Base-by-base conservation (phyloP, 2,329 filamentous ascomycete genomes). In the Bimuria novae-zelandiae region DNA sequence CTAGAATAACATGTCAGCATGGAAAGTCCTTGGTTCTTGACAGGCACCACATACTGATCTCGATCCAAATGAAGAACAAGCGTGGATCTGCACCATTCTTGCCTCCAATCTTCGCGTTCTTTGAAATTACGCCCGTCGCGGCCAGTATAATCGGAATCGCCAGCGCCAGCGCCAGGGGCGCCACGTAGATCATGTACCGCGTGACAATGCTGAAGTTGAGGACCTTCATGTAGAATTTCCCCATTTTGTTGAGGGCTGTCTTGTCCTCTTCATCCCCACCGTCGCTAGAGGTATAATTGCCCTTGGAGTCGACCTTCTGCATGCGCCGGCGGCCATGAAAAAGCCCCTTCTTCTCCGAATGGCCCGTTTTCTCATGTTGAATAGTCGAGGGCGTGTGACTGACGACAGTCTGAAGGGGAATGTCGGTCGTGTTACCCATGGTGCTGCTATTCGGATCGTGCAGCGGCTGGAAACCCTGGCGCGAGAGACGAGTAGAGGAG, bases 111-210 rank as follows among this genome's bases (percentile, higher is more conserved):
- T 79, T 79, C 10, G 16, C 29, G 23, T 71, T 30, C 65, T 77
- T 60, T 10, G 56, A 64, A 19, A 63, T 66, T 22, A 64, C 65
- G 3, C 58, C 56, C 0, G 80, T 82, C 5, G 80, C 81, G n/a
- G 84, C 83, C 14, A 87, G 74, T 54, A 87, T 81, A 58, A 88
- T 86, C 5, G 85, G 85, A 35, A 87, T 76, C 1, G 84, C 83
- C 51, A 88, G 78, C n/a, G 82, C 60, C 4, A 80, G 52, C 3
- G 80, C 84, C 36, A 87, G 55, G 0, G 85, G 85, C 21, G 81
- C 68, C 22, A 87, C 82, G 61, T 86, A 87, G 55, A 87, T 77
- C 65, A 87, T 77, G 65, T 88, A 87, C 41, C 84, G 78, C 42
- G 84, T 86, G 61, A 87, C 62, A 56, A 87, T 80, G 50, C 83